phyloP scores from a whole-genome alignment of 495 filamentous ascomycete genomes.

The Tetracladium setigerum region DNA sequence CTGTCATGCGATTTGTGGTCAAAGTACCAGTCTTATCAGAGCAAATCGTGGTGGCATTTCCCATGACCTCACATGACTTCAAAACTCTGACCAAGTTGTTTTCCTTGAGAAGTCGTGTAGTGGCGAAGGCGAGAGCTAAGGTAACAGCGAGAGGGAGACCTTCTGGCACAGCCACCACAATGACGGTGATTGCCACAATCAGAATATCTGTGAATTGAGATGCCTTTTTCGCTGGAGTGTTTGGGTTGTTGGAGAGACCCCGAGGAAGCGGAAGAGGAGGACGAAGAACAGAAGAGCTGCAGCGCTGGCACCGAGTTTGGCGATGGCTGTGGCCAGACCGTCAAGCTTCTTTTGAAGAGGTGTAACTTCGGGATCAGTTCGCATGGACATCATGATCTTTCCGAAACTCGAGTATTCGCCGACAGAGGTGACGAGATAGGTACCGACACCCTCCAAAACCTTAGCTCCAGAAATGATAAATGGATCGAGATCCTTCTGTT shows the following conservation, averaged over 20 bases:
- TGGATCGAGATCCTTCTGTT: conserved; percentile 74
- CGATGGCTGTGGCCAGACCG: conserved; percentile 79
- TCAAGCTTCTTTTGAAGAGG: conserved; percentile 87
- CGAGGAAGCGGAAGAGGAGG: conserved; percentile 81
- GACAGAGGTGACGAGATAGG: conserved; percentile 74
- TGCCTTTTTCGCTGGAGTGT: conserved; percentile 62
- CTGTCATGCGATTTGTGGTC: conserved; percentile 85
- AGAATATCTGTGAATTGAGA: conserved; percentile 84
- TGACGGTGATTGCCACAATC: conserved; percentile 85
- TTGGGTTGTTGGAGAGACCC: conserved; percentile 46
- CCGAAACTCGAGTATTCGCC: conserved; percentile 79
- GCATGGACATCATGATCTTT: conserved; percentile 84
- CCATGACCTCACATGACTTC: conserved; percentile 91
- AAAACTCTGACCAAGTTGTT: conserved; percentile 85
- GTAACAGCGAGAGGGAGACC: conserved; percentile 94
- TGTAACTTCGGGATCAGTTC: conserved; percentile 77
- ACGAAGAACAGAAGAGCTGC: conserved; percentile 79
- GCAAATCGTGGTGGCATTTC: conserved; percentile 88
- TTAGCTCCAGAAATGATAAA: conserved; percentile 90
- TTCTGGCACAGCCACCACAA: conserved; percentile 91
- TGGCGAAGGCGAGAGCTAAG: conserved; percentile 87
- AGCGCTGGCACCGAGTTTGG: conserved; percentile 75
- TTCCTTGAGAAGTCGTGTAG: conserved; percentile 85
- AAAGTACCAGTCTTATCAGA: conserved; percentile 94
- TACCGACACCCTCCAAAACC: conserved; percentile 78